Evolutionary conservation across 2,329 filamentous ascomycete genomes (phyloP), one percentile per base, ranked within the genome.

Genomic region (Trichoderma arundinaceum): DNA sequence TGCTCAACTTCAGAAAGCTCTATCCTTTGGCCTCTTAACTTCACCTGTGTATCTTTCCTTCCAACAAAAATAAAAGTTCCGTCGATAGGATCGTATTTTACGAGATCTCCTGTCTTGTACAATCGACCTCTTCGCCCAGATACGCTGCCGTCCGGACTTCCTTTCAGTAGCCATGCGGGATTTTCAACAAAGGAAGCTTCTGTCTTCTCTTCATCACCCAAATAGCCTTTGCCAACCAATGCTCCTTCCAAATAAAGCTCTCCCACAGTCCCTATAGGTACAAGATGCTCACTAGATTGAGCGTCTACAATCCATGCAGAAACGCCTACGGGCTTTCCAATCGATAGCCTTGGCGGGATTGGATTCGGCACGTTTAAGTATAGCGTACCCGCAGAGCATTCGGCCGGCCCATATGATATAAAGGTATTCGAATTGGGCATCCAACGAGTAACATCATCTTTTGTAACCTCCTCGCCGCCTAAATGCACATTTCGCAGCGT

Each of bases 21-120:
- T 52, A 85, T 77, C 58, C 84, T 74, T 66, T 82, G 86, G 22
- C 88, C 88, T 17, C 81, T 79, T 7, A 88, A 73, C 73, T 88
- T 88, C 51, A 87, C 80, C 71, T 88, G 85, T 0, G 79, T 78
- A 68, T 88, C 85, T 67, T 84, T 85, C 15, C 86, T 77, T 51
- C 83, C 84, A 52, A 83, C 71, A 64, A 80, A 83, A 0, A 76
- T 68, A 10, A 84, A 71, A n/a, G 72, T 72, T 1, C 78, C 78
- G 59, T 82, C 76, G 19, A 39, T 1, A 71, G 71, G 35, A 28
- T 78, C 71, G 41, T 82, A 82, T 44, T 72, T 73, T 1, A 75
- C 81, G 8, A 84, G 74, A 67, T 84, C 82, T 10, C 82, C 82
- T 3, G 82, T 83, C 65, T 79, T 80, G 69, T 83, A 84, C 5